phyloP scores from a whole-genome alignment of 1,139 yeast species.

The Candida neerlandica region DNA sequence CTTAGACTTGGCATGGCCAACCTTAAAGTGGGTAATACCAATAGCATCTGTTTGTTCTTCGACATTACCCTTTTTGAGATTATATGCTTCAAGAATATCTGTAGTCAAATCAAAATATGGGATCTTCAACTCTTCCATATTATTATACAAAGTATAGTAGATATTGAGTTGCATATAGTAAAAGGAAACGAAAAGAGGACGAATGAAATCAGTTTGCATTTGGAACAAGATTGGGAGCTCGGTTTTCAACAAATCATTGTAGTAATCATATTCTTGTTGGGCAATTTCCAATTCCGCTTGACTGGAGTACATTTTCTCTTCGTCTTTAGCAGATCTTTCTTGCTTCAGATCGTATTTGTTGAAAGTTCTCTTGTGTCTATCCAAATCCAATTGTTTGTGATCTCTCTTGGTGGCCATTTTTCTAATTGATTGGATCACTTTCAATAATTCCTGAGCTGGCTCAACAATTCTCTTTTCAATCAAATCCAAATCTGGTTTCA shows the following conservation, averaged over 20 bases:
- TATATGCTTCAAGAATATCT: conserved; percentile 82
- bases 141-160: conserved; percentile 84
- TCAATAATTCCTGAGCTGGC: conserved; percentile 90
- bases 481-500: conserved; percentile 91
- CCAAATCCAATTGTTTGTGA: conserved; percentile 93
- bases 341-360: conserved; percentile 78
- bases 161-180: conserved; percentile 98
- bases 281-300: conserved; percentile 91
- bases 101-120: conserved; percentile 88
- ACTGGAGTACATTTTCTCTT: conserved; percentile 82
- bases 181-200: conserved; percentile 89
- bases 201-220: conserved; percentile 88
- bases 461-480: conserved; percentile 86
- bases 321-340: conserved; percentile 84
- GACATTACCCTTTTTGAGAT: conserved; percentile 80
- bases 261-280: conserved; percentile 93
- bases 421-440: conserved; percentile 77
- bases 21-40: conserved; percentile 84
- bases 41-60: conserved; percentile 88
- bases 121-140: conserved; percentile 94
- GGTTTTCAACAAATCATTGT: conserved; percentile 87
- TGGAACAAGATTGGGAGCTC: conserved; percentile 87
- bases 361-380: conserved; percentile 72
- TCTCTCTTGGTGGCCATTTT: conserved; percentile 95
- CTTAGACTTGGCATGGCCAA: conserved; percentile 84